Evolutionary conservation across 2,329 filamentous ascomycete species (phyloP), one percentile per base, ranked within the genome.

Genomic region (Penicillium sumatraense): DNA sequence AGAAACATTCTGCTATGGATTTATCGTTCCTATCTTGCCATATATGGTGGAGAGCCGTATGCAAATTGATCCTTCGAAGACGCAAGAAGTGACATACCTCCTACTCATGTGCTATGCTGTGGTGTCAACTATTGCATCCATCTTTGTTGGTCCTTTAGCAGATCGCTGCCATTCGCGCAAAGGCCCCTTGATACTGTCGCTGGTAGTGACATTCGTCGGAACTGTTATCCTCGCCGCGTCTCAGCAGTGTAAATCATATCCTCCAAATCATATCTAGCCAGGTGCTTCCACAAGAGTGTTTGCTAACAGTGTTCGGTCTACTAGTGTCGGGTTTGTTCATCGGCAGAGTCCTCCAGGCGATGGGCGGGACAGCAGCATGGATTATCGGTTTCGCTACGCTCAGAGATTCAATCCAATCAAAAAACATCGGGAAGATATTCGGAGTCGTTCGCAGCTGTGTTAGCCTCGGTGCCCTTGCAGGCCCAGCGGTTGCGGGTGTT

Each of bases 311-410:
- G 3, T 20, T 18, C n/a, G 26, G 10, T 27, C 26, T 6, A 8
- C 36, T n/a, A 40, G 36, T 40, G 36, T 23, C 10, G 36, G 36
- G 10, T 23, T 8, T 40, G 9, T 40, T 16, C n/a, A 2, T 63
- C 10, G 64, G 62, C 3, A 58, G 68, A 1, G 10, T 58, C n/a
- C 9, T 70, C 4, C 68, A 71, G 46, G 61, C 51, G 0, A 40
- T 68, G n/a, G 61, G 54, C 5, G 60, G 59, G 5, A 58, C 56
- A 10, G 50, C 58, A 1, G 53, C 59, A 4, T 70, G 69, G 68
- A 65, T 68, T 29, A 53, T 71, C 13, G 62, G 66, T 7, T 40
- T 65, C 1, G 61, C 68, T 1, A 63, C 62, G 1, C 24, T 68
- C 0, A 8, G 18, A 23, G 36, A 36, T 16, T 5, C 33, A 3